phyloP scores from a whole-genome alignment of 2,329 filamentous ascomycete species.

The Ophiostoma sp. region DNA sequence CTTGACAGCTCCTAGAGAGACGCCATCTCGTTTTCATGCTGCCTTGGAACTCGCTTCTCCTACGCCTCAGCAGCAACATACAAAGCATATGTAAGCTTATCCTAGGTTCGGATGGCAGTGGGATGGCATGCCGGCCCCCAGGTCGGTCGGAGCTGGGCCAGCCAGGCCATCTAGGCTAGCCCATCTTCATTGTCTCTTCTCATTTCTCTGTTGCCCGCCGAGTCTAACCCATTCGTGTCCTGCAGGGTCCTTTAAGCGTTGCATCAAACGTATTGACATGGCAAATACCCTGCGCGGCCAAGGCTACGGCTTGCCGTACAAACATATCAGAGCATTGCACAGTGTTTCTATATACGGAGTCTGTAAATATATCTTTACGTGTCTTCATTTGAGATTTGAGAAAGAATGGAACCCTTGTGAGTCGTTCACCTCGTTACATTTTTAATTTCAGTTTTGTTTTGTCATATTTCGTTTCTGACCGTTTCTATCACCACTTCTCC shows the following conservation, averaged over 20 bases:
- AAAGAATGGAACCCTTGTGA: neutral
- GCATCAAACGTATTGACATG: conserved; percentile 1
- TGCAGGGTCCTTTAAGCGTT: conserved; percentile 13
- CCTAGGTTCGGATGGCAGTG: neutral
- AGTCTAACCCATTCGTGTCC: conserved; percentile 14
- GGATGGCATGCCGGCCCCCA: conserved; percentile 2
- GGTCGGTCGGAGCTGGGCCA: neutral
- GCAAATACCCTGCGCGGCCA: conserved; percentile 7
- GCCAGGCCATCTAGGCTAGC: no score
- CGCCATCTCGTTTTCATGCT: neutral
- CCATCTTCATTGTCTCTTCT: neutral
- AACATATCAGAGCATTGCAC: neutral
- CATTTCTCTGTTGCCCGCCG: neutral
- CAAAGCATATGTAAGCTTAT: neutral
- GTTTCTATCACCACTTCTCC: neutral
- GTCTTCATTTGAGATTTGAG: neutral
- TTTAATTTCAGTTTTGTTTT: neutral
- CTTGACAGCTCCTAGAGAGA: neutral
- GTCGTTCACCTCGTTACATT: neutral
- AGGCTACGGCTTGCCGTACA: neutral
- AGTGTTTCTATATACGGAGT: neutral
- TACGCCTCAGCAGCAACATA: neutral
- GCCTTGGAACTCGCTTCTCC: neutral
- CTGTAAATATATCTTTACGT: neutral
- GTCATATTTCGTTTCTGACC: neutral